These are phyloP conservation scores for Abortiporus biennis DNA, from an alignment of 1,284 basidiomycete species.

Conservation along the genomic window DNA sequence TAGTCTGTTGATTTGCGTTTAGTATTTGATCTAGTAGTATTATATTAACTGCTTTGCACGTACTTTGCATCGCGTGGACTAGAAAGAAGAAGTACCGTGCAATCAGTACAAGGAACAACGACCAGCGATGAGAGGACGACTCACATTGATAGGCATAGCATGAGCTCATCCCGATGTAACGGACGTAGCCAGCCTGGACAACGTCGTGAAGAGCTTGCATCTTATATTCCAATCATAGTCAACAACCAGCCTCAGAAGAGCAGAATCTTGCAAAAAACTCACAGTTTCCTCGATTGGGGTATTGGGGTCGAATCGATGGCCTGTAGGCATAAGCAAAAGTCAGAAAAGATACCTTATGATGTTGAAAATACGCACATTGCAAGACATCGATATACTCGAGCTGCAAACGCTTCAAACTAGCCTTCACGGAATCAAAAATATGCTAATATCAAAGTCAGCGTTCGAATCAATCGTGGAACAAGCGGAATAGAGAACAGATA, in stretches of 20 bases:
- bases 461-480: too few species aligned
- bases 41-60: background rate
- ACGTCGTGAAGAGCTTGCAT: constrained; percentile 17
- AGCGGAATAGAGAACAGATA: too few species aligned
- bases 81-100: too few species aligned
- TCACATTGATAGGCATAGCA: constrained; percentile 31
- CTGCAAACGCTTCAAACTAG: constrained; percentile 32
- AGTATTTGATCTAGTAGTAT: too few species aligned
- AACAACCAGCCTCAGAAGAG: background rate
- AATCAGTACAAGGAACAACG: too few species aligned
- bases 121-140: constrained; percentile 5
- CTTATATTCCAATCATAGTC: too few species aligned
- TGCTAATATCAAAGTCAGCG: constrained; percentile 25
- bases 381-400: constrained; percentile 40
- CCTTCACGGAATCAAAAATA: constrained; percentile 39
- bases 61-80: constrained; percentile 34
- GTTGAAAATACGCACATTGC: too few species aligned
- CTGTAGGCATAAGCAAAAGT: constrained; percentile 9
- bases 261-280: background rate
- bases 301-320: constrained; percentile 23
- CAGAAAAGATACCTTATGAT: too few species aligned
- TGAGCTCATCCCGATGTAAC: constrained; percentile 35
- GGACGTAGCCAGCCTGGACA: constrained; percentile 23
- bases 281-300: constrained; percentile 26
- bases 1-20: too few species aligned